Conservation (phyloP, 1,139 yeast species). For the Geotrichum europaeum region DNA sequence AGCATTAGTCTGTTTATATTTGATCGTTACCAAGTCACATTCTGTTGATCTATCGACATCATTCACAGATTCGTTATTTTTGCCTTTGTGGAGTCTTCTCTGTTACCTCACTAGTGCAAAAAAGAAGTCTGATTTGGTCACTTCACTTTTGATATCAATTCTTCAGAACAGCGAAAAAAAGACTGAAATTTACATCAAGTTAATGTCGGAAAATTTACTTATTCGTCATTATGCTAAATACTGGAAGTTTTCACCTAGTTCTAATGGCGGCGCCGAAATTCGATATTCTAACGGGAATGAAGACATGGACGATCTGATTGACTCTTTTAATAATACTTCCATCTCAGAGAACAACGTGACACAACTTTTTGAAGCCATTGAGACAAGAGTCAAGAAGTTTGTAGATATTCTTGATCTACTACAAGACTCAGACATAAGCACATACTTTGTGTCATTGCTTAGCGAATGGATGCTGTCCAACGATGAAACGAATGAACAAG, state of each 20-base stretch:
- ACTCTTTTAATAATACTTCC: not conserved
- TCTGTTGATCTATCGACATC: slow-evolving; percentile 18
- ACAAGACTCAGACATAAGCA: slow-evolving; percentile 44
- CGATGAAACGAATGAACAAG: slow-evolving; percentile 31
- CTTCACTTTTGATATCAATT: slow-evolving; percentile 6
- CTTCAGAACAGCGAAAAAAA: slow-evolving; percentile 2
- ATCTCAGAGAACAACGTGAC: not conserved
- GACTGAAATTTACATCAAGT: slow-evolving; percentile 4
- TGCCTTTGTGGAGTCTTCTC: slow-evolving; percentile 58
- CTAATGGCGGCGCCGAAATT: slow-evolving; percentile 11
- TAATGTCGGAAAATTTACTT: slow-evolving; percentile 8
- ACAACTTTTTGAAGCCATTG: slow-evolving; percentile 43
- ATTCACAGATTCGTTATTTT: slow-evolving; percentile 36
- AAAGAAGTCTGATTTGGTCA: slow-evolving; percentile 19
- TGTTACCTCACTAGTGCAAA: slow-evolving; percentile 42
- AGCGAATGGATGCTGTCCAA: slow-evolving; percentile 41
- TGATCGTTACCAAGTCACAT: slow-evolving; percentile 51
- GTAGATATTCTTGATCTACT: slow-evolving; percentile 44
- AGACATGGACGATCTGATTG: slow-evolving; percentile 9
- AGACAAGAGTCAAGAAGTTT: slow-evolving; percentile 45
- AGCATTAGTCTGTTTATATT: slow-evolving; percentile 56
- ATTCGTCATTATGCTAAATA: slow-evolving; percentile 5
- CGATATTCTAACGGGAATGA: not conserved
- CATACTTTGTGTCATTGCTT: slow-evolving; percentile 48
- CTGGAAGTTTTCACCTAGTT: slow-evolving; percentile 11